Evolutionary conservation across 306 rosid species (phyloP).

Genomic region (Alnus glutinosa): DNA sequence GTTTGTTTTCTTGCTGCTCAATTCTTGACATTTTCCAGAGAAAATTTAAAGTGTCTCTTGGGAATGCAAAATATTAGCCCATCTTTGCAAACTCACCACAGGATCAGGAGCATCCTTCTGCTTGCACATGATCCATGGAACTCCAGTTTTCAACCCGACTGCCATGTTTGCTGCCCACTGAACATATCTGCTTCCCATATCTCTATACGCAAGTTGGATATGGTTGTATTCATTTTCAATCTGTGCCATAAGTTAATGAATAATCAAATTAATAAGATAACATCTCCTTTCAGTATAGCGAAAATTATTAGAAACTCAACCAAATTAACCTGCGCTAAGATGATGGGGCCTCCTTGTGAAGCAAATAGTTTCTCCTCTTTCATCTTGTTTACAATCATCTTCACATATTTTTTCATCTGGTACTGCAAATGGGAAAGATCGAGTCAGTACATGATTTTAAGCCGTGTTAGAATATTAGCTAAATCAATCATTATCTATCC

Average conservation of each 20-base stretch:
- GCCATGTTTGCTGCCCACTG: constrained; percentile 89
- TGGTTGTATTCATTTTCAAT: constrained; percentile 92
- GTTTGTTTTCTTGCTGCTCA: background rate
- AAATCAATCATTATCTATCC: no score
- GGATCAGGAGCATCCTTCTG: constrained; percentile 91
- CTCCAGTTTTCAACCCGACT: constrained; percentile 37
- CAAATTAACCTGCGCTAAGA: constrained; percentile 69
- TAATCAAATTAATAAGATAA: background rate
- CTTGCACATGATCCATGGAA: constrained; percentile 99
- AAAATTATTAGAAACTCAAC: background rate
- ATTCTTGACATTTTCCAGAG: background rate
- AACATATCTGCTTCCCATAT: constrained; percentile 55
- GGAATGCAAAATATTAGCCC: background rate
- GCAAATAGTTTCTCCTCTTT: constrained; percentile 67
- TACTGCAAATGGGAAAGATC: constrained; percentile 35
- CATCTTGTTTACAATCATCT: constrained; percentile 52
- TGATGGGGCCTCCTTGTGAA: constrained; percentile 88
- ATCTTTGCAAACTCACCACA: constrained; percentile 50
- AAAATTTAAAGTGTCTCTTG: background rate
- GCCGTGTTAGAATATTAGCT: no score
- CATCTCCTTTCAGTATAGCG: background rate
- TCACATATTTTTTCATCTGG: constrained; percentile 59
- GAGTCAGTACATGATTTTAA: background rate
- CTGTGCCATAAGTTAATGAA: constrained; percentile 33
- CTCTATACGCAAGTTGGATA: constrained; percentile 65